Base-by-base conservation (phyloP, 2,329 filamentous ascomycete species). In the Balansia obtecta region DNA sequence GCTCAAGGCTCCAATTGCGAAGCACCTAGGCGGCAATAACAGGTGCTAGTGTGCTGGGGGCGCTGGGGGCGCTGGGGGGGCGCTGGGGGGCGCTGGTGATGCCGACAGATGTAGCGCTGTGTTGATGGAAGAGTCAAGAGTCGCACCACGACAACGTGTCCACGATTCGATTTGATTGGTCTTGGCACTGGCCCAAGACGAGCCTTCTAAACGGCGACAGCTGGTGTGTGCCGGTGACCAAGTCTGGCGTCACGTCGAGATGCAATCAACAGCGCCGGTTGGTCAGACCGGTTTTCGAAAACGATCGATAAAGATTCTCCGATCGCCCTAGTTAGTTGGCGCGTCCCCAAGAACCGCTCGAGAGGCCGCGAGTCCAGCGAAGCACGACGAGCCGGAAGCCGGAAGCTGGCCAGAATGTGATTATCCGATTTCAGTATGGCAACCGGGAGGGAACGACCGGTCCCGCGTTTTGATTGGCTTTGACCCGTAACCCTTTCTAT, bases 91-190 rank as follows among this genome's bases (percentile, higher is more conserved):
- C 15, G 34, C 34, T 40, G 46, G 18, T 48, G 46, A 9, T 40
- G 46, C 37, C 46, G 37, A 48, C 34, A 48, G 48, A 39, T 45
- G 33, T 39, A 13, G 42, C 18, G 48, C 32, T 49, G 30, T 39
- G 27, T 22, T 8, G 34, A 18, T 40, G 33, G n/a, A 9, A 22
- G 20, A 40, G 38, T 46, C 39, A 9, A 22, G 20, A 40, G 38
- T 46, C 39, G 40, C 48, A 49, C 48, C 27, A 18, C 48, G 20
- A 45, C 40, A 49, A 22, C n/a, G 32, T 49, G 41, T 49, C 27
- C 5, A 27, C 8, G 41, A 44, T 49, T 45, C 41, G n/a, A n/a
- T n/a, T n/a, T n/a, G n/a, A n/a, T n/a, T n/a, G n/a, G n/a, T n/a
- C n/a, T n/a, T n/a, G n/a, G n/a, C n/a, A n/a, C n/a, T n/a, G n/a